phyloP scores from a whole-genome alignment of 169 alveolate genomes.

The Blepharisma undulans region DNA sequence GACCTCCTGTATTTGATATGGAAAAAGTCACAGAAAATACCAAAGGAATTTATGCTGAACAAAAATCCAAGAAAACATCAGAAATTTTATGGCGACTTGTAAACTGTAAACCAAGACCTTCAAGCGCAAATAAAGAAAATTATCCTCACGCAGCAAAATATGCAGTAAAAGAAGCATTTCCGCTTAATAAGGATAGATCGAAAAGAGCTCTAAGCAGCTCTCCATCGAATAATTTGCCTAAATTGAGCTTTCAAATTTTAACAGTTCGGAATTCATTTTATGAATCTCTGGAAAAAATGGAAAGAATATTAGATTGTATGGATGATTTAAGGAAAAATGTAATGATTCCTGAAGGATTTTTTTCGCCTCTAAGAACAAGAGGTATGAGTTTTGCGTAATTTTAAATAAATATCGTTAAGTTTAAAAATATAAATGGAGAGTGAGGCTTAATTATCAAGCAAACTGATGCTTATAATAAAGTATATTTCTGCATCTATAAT shows the following conservation, averaged over 20 bases:
- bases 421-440: not conserved
- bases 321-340: not conserved
- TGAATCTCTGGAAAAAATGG: not conserved
- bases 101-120: not conserved
- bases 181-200: not conserved
- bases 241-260: not conserved
- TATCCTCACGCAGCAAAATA: not conserved
- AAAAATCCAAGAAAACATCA: not conserved
- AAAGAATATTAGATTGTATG: not conserved
- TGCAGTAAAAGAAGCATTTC: not conserved
- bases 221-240: not conserved
- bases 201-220: not conserved
- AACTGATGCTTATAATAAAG: not conserved
- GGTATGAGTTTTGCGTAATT: not conserved
- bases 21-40: not conserved
- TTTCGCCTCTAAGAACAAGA: not conserved
- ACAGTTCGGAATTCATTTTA: not conserved
- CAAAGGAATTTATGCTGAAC: not conserved
- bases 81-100: not conserved
- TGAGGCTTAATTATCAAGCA: not conserved
- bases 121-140: not conserved
- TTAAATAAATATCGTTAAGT: not conserved
- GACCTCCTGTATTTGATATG: not conserved
- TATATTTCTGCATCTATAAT: slow-evolving; percentile 62
- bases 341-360: not conserved